Conservation (phyloP, 2,329 filamentous ascomycete species). For the Cytospora piceicola region DNA sequence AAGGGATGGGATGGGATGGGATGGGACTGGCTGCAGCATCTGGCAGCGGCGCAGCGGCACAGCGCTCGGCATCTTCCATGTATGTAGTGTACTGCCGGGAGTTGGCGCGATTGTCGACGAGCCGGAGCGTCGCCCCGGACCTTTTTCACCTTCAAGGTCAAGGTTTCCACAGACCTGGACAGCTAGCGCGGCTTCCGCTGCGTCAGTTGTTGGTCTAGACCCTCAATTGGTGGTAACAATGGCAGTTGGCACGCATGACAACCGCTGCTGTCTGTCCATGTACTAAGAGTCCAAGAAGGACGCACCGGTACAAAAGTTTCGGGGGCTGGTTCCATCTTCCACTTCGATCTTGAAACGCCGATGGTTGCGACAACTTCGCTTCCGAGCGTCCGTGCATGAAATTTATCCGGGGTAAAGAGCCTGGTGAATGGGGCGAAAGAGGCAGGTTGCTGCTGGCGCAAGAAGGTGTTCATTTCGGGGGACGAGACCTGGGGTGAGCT, state of each 20-base stretch:
- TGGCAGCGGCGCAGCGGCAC: neutral
- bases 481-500: neutral
- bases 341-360: neutral
- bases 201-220: slow-evolving; percentile 1
- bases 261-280: neutral
- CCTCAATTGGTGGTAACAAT: neutral
- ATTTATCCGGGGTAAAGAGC: neutral
- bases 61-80: neutral
- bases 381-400: neutral
- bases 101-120: neutral
- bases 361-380: neutral
- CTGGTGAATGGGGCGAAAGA: neutral
- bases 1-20: too few relatives aligned
- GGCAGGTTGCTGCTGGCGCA: neutral
- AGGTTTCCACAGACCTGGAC: too few relatives aligned
- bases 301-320: neutral
- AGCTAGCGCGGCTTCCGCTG: neutral
- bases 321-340: too few relatives aligned
- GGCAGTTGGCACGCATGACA: neutral
- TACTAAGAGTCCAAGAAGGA: neutral
- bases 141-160: neutral
- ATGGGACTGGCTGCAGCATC: neutral
- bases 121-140: slow-evolving; percentile 1
- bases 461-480: neutral
- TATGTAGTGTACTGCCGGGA: neutral